A percentile compares a stretch with the other conserved stretches of the same genome.
Evolutionary conservation across 2,329 filamentous ascomycete genomes (phyloP).

Genomic region (Volutella citrinella): DNA sequence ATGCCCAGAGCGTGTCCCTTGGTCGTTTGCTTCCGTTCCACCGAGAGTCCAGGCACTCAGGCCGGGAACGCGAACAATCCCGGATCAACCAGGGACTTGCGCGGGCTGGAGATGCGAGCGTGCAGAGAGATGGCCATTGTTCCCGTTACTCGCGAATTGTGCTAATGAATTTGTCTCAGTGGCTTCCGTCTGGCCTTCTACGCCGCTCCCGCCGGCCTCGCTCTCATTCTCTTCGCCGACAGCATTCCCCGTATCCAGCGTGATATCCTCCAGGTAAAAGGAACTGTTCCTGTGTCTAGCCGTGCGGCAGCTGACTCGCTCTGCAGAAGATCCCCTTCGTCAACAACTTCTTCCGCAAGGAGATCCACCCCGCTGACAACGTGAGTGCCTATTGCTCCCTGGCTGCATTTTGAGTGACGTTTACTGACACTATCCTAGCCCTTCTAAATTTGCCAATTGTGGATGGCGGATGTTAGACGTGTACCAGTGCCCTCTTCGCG

Average conservation of each 20-base stretch:
- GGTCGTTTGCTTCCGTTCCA: slow-evolving; percentile 18
- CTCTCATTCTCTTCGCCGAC: slow-evolving; percentile 58
- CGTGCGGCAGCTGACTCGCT: too few relatives aligned
- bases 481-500: slow-evolving; percentile 22
- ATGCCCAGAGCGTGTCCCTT: too few relatives aligned
- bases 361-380: slow-evolving; percentile 60
- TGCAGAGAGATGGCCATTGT: not conserved
- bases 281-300: not conserved
- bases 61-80: not conserved
- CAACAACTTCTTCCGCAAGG: slow-evolving; percentile 48
- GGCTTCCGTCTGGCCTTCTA: slow-evolving; percentile 51
- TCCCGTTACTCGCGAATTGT: not conserved
- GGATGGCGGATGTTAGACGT: slow-evolving; percentile 25
- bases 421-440: slow-evolving; percentile 33
- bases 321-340: slow-evolving; percentile 54
- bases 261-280: slow-evolving; percentile 56
- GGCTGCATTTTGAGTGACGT: too few relatives aligned
- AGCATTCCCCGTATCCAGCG: slow-evolving; percentile 59
- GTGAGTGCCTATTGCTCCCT: slow-evolving; percentile 40
- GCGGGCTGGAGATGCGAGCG: not conserved
- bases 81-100: slow-evolving; percentile 4
- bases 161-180: slow-evolving; percentile 33
- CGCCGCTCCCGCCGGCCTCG: slow-evolving; percentile 56
- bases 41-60: too few relatives aligned
- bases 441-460: slow-evolving; percentile 37